Base-by-base conservation (phyloP, 2,329 filamentous ascomycete species). In the Scolecobasidium constrictum region DNA sequence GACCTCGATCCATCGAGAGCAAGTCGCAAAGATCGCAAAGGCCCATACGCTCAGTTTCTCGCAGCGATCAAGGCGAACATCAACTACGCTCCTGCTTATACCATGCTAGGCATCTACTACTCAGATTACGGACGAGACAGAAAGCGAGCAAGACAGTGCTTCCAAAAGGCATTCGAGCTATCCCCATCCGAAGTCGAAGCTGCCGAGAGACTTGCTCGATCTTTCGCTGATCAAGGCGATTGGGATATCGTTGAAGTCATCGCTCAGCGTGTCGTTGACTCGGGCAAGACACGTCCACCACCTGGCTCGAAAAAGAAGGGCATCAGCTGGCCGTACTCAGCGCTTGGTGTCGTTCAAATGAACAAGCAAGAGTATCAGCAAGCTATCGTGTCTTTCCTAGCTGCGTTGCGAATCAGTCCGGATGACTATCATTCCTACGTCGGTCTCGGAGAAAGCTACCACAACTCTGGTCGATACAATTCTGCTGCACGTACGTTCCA, bases 241-340 rank as follows among this genome's bases (percentile, higher is more conserved):
- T 98, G 92, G 92, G 92, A 96, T 50, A 78, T 93, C 40, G 93
- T 98, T 5, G 92, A 96, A 63, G 77, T 93, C 16, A 81, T 98
- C 22, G 83, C 92, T 2, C 84, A 88, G 57, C 78, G 93, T 40
- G 84, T 95, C 1, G 81, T 96, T 3, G 86, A 95, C 48, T 95
- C 90, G n/a, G 92, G 92, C 42, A 92, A 87, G 60, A 86, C 90
- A 33, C 83, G 83, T 50, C 86, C 87, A 18, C 79, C 88, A 1
- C 90, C 92, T 7, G 92, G 93, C 1, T 95, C 90, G 1, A 94
- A 93, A 69, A 81, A 84, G 53, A 90, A 86, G 61, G 86, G 87
- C 1, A 80, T 93, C 49, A 95, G 88, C 63, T 98, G 92, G 92
- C 92, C 92, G 2, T 94, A 87, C 58, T 86, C 90, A 3, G 90